Percentiles rank a stretch among this genome's conserved stretches.
phyloP scores from a whole-genome alignment of 495 filamentous ascomycete genomes.

The Elasticomyces elasticus region DNA sequence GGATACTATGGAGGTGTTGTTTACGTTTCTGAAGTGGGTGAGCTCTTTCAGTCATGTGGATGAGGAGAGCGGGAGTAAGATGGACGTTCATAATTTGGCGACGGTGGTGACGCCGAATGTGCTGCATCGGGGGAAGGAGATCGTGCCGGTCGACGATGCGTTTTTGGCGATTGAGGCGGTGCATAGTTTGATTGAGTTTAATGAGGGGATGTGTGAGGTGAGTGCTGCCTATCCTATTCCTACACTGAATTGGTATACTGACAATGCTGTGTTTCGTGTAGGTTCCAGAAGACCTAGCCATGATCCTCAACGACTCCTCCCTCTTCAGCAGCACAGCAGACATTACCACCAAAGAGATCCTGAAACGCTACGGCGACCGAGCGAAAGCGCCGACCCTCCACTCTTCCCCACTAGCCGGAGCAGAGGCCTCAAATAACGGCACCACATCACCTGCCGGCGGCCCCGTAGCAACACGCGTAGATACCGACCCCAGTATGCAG shows the following conservation, averaged over 20 bases:
- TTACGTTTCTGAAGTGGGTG: constrained; percentile 94
- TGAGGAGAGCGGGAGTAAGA: constrained; percentile 87
- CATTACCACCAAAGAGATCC: constrained; percentile 92
- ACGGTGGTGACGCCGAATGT: constrained; percentile 98
- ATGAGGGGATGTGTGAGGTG: constrained; percentile 95
- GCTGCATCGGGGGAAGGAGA: constrained; percentile 33
- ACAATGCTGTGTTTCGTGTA: constrained; percentile 29
- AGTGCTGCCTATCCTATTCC: constrained; percentile 28
- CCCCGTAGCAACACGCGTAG: constrained; percentile 15
- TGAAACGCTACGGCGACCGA: constrained; percentile 35
- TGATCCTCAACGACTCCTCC: constrained; percentile 69
- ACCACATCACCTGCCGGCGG: background rate
- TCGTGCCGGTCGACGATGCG: constrained; percentile 54
- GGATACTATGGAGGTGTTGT: constrained; percentile 89
- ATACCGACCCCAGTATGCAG: constrained; percentile 16
- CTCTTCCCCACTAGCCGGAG: constrained; percentile 1
- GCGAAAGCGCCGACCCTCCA: constrained; percentile 16
- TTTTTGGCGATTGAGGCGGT: constrained; percentile 91
- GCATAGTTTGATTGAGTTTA: constrained; percentile 77
- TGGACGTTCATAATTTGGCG: constrained; percentile 96
- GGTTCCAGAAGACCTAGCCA: constrained; percentile 87
- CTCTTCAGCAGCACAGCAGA: constrained; percentile 75
- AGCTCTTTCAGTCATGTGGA: constrained; percentile 95
- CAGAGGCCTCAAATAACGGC: background rate
- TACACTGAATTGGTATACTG: background rate